These are phyloP conservation scores for Nicotiana benthamiana DNA, from an alignment of 257 asterid species.

Conservation along the genomic window DNA sequence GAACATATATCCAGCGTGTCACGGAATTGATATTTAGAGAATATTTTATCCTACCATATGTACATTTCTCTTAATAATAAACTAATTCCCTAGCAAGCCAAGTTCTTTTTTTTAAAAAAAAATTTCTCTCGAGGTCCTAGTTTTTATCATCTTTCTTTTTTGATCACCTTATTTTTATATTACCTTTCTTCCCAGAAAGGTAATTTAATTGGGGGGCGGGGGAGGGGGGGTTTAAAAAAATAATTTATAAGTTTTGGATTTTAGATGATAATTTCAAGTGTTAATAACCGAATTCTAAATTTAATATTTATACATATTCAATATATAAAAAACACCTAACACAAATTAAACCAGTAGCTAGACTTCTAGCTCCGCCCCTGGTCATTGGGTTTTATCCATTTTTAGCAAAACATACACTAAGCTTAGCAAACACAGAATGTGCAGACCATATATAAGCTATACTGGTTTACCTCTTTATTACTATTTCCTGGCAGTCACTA, in stretches of 20 bases:
- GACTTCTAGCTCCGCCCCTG: too few species aligned
- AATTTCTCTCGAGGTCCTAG: not conserved
- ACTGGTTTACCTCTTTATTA: not conserved
- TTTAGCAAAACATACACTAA: not conserved
- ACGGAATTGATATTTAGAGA: not conserved
- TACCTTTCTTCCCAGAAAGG: too few species aligned
- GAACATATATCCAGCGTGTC: constrained; percentile 1
- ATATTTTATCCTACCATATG: not conserved
- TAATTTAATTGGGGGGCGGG: too few species aligned
- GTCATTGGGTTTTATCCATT: too few species aligned
- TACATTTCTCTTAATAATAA: not conserved
- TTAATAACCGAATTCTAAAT: too few species aligned
- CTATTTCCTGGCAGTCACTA: not conserved
- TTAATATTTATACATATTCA: too few species aligned
- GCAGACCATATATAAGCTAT: not conserved
- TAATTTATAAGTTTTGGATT: too few species aligned
- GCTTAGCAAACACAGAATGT: not conserved
- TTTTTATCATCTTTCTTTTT: not conserved
- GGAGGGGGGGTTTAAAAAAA: too few species aligned
- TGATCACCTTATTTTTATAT: too few species aligned
- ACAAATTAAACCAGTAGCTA: too few species aligned
- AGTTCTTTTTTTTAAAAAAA: not conserved
- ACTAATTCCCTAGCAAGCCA: not conserved
- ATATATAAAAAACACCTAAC: too few species aligned
- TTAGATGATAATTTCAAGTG: too few species aligned